Evolutionary conservation across 495 filamentous ascomycete genomes (phyloP).

Genomic region (Usnea hakonensis): DNA sequence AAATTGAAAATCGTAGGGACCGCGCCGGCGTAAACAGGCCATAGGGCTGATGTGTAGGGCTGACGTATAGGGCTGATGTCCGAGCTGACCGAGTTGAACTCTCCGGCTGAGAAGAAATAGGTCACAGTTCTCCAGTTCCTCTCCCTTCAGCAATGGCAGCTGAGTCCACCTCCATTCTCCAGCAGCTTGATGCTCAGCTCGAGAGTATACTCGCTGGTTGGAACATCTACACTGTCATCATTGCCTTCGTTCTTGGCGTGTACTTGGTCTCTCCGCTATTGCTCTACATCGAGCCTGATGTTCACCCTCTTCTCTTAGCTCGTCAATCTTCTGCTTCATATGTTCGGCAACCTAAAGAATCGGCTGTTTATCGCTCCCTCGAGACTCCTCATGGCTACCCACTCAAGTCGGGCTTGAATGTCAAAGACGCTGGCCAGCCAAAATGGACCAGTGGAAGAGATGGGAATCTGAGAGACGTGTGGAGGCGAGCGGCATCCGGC

Average conservation of each 20-base stretch:
- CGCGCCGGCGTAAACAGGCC: background rate
- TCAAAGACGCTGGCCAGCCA: constrained; percentile 73
- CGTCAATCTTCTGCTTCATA: constrained; percentile 71
- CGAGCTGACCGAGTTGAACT: too few relatives aligned
- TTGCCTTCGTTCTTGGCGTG: constrained; percentile 50
- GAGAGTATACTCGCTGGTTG: constrained; percentile 64
- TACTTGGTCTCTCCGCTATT: constrained; percentile 57
- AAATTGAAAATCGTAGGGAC: too few relatives aligned
- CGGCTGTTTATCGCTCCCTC: constrained; percentile 69
- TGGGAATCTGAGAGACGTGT: constrained; percentile 89
- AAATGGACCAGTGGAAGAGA: constrained; percentile 76
- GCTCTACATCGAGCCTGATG: constrained; percentile 66
- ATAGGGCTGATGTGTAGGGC: background rate
- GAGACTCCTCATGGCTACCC: constrained; percentile 80
- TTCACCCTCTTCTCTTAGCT: constrained; percentile 81
- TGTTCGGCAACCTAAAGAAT: constrained; percentile 77
- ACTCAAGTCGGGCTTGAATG: constrained; percentile 71
- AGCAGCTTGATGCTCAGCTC: constrained; percentile 59
- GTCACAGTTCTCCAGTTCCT: background rate
- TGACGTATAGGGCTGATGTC: too few relatives aligned
- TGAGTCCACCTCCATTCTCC: constrained; percentile 5
- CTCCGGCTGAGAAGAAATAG: too few relatives aligned
- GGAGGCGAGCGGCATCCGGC: constrained; percentile 67
- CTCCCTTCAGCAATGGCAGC: constrained; percentile 8
- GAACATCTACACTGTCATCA: constrained; percentile 64